Evolutionary conservation across 2,329 filamentous ascomycete genomes (phyloP), one percentile per base, ranked within the genome.

Genomic region (Fusarium mundagurra): DNA sequence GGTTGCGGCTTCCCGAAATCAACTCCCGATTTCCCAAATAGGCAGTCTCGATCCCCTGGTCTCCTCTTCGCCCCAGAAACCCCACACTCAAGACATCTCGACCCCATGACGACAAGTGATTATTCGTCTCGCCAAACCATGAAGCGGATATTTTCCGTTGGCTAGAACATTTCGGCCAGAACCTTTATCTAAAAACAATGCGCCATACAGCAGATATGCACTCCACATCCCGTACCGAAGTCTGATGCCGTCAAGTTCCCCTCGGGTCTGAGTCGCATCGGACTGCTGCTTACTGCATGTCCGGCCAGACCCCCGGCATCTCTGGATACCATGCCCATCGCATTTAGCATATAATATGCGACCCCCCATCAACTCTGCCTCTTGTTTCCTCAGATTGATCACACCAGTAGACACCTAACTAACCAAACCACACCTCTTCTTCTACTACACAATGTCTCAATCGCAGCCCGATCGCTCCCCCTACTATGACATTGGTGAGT

Each of bases 401-500:
- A 50, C 53, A 71, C 43, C 59, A 36, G 45, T 41, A 70, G 53
- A 66, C 60, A 64, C 48, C n/a, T 51, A 14, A 60, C 48, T 24
- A 18, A 54, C 38, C 43, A 67, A 62, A 54, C 43, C 44, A 61
- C 57, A 33, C 53, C 47, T 58, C 65, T 38, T n/a, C 36, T 51
- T 33, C 41, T 44, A 50, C 41, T 44, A 50, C 60, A 63, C 24
- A 58, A 77, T 77, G 76, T 66, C 73, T 47, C 64, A 73, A 57
- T 43, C 63, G 48, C 69, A 70, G 54, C 34, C 66, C 18, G 70
- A 74, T 53, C 73, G 72, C 47, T 77, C 76, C 22, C 66, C 74
- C n/a, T 78, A 82, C 72, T 86, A 86, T 83, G 85, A 86, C 71
- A 85, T 87, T 71, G 85, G 85, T 86, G 81, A 64, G 79, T 38